phyloP scores from a whole-genome alignment of 2,329 filamentous ascomycete species.

The Ophiostoma tasmaniense region DNA sequence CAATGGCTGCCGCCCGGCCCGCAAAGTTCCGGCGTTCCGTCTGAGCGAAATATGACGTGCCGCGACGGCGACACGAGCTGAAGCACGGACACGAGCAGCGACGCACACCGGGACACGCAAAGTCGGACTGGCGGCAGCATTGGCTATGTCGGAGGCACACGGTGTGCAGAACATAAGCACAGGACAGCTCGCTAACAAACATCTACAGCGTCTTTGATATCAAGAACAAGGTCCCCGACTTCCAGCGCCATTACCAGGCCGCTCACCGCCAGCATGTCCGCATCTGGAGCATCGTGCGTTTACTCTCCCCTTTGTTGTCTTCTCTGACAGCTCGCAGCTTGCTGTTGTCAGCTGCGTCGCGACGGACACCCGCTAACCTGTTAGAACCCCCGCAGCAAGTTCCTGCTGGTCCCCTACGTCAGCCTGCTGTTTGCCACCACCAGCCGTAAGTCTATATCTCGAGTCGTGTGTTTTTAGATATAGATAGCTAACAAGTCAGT shows the following conservation, averaged over 20 bases:
- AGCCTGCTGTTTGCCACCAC: conserved; percentile 53
- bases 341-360: not conserved
- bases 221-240: conserved; percentile 65
- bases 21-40: not conserved
- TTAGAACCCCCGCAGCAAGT: conserved; percentile 56
- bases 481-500: conserved; percentile 29
- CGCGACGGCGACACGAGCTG: not conserved
- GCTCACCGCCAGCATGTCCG: conserved; percentile 61
- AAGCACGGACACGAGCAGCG: not conserved
- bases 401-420: conserved; percentile 61
- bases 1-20: conserved; percentile 4
- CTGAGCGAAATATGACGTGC: conserved; percentile 13
- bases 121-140: not conserved
- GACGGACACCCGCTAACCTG: not conserved
- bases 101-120: not conserved
- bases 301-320: no score
- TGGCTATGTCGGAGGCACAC: not conserved
- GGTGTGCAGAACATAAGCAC: not conserved
- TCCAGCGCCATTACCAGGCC: conserved; percentile 67
- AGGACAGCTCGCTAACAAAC: not conserved
- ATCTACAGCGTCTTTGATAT: conserved; percentile 52
- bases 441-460: conserved; percentile 36
- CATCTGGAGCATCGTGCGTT: conserved; percentile 72
- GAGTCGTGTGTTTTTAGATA: not conserved
- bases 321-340: not conserved